phyloP scores from a whole-genome alignment of 228 moss, liverwort and hornwort species.

The Sphagnum magellanicum region DNA sequence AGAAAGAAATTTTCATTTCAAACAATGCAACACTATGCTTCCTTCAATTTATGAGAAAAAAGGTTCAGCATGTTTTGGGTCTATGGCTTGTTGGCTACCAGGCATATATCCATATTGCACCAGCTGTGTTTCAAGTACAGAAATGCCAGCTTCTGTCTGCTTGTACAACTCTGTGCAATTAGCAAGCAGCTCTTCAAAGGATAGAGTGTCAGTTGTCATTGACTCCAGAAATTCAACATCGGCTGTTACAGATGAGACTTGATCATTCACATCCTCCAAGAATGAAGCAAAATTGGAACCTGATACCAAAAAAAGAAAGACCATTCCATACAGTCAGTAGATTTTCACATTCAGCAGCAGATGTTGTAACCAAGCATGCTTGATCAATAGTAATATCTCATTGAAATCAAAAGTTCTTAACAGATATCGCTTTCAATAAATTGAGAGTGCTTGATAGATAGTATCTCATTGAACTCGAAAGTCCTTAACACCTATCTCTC shows the following conservation, averaged over 20 bases:
- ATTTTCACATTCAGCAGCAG: neutral
- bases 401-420: neutral
- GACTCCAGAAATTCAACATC: conserved; percentile 58
- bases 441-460: neutral
- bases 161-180: conserved; percentile 67
- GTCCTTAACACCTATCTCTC: too few relatives aligned
- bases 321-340: neutral
- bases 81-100: conserved; percentile 22
- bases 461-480: too few relatives aligned
- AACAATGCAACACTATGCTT: neutral
- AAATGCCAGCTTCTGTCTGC: conserved; percentile 60
- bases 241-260: conserved; percentile 50
- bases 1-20: neutral
- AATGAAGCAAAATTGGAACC: conserved; percentile 61
- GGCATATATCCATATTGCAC: conserved; percentile 73
- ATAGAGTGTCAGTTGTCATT: conserved; percentile 56
- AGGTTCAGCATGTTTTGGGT: neutral
- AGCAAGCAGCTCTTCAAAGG: conserved; percentile 75
- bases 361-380: neutral
- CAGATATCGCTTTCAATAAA: neutral
- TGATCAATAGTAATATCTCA: neutral
- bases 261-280: conserved; percentile 61
- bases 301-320: conserved; percentile 13
- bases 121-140: conserved; percentile 53
- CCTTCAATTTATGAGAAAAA: neutral